Evolutionary conservation across 2,329 filamentous ascomycete species (phyloP).

Genomic region (Cordyceps farinosa): DNA sequence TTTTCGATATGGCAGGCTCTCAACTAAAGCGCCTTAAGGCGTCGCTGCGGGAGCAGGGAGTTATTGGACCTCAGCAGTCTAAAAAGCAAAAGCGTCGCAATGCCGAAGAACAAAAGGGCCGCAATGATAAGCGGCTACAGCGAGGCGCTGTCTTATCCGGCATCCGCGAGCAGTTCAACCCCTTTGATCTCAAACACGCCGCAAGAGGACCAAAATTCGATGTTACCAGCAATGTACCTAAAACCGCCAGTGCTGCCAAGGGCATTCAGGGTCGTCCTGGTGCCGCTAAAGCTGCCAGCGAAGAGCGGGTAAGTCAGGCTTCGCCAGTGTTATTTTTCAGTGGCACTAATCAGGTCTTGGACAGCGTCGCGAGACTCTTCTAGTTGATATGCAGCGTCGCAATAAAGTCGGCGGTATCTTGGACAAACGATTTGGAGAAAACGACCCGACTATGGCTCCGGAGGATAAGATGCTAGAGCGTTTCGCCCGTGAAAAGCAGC

Average conservation of each 20-base stretch:
- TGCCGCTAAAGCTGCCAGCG: conserved; percentile 78
- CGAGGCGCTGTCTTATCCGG: conserved; percentile 73
- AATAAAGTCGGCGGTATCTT: conserved; percentile 91
- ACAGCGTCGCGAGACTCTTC: conserved; percentile 72
- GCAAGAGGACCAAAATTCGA: conserved; percentile 79
- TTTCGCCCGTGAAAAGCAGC: conserved; percentile 84
- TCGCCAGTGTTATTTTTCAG: background rate
- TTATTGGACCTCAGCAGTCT: conserved; percentile 86
- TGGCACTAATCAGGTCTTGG: conserved; percentile 17
- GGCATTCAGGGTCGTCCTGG: conserved; percentile 72
- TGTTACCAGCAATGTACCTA: conserved; percentile 65
- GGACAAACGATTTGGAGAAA: conserved; percentile 92
- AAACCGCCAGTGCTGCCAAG: conserved; percentile 49
- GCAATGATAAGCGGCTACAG: conserved; percentile 69
- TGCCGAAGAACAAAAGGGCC: conserved; percentile 61
- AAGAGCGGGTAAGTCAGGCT: conserved; percentile 64
- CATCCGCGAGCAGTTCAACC: conserved; percentile 96
- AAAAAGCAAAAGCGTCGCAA: conserved; percentile 87
- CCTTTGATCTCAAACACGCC: conserved; percentile 87
- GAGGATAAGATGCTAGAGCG: conserved; percentile 90
- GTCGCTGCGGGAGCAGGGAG: conserved; percentile 82
- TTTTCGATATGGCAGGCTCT: conserved; percentile 74
- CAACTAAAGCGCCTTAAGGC: conserved; percentile 95
- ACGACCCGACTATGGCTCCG: conserved; percentile 87
- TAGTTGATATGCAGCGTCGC: conserved; percentile 84